Conservation (phyloP, 768 basidiomycete species). For the Cubamyces sp. region DNA sequence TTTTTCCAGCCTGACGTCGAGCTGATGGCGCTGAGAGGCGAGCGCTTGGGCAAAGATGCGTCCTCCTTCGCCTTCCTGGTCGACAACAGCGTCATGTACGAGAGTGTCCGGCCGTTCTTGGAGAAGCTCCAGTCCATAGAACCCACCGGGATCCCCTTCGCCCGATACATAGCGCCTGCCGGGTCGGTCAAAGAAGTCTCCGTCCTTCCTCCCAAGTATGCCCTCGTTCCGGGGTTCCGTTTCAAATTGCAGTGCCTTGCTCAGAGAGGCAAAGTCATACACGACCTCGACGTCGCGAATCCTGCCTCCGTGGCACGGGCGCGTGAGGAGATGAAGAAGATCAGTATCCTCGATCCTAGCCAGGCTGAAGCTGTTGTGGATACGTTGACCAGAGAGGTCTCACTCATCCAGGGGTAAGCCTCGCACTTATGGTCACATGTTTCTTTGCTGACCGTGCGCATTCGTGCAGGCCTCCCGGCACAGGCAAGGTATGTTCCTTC, state of each 20-base stretch:
- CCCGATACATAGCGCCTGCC: slow-evolving; percentile 48
- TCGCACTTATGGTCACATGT: not conserved
- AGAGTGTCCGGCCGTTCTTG: slow-evolving; percentile 69
- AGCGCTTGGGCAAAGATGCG: slow-evolving; percentile 29
- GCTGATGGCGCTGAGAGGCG: slow-evolving; percentile 46
- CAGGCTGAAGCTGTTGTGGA: slow-evolving; percentile 74
- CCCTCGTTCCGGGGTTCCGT: slow-evolving; percentile 54
- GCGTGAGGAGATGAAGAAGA: slow-evolving; percentile 43
- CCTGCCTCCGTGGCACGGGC: slow-evolving; percentile 44
- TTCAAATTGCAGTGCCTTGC: slow-evolving; percentile 60
- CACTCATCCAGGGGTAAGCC: slow-evolving; percentile 72
- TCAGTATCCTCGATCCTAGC: slow-evolving; percentile 66
- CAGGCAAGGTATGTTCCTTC: slow-evolving; percentile 59
- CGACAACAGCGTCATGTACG: slow-evolving; percentile 69
- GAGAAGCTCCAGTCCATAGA: slow-evolving; percentile 56
- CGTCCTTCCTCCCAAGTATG: slow-evolving; percentile 58
- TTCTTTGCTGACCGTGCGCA: not conserved
- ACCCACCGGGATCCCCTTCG: slow-evolving; percentile 61
- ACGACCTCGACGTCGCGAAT: slow-evolving; percentile 48
- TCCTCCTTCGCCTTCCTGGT: slow-evolving; percentile 45
- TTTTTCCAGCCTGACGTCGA: slow-evolving; percentile 69
- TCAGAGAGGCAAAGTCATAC: slow-evolving; percentile 42
- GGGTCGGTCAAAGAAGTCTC: slow-evolving; percentile 38
- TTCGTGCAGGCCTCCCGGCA: slow-evolving; percentile 68
- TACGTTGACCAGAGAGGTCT: slow-evolving; percentile 59